Evolutionary conservation across 352 stramenopile genomes (phyloP), one percentile per base, ranked within the genome.

Genomic region (Pythium guiyangense): DNA sequence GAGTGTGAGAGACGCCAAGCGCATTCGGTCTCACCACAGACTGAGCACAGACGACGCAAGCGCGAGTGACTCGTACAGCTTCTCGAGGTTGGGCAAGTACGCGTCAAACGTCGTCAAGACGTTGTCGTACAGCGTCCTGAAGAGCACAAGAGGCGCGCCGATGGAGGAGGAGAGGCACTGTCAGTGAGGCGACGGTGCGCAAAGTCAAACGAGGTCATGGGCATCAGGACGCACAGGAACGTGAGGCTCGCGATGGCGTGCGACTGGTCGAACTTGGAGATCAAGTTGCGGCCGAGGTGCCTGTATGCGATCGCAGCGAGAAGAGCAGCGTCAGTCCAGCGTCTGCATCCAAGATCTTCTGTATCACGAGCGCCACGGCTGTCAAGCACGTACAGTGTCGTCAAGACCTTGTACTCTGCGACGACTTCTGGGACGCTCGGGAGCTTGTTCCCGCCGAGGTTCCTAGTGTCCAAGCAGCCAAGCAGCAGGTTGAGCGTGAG

Each of bases 361-460:
- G n/a, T n/a, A n/a, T n/a, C n/a, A n/a, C n/a, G n/a, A n/a, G n/a
- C n/a, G n/a, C n/a, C n/a, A n/a, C n/a, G n/a, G n/a, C n/a, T n/a
- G n/a, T n/a, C n/a, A 6, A 22, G 8, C 1, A 53, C 48, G 48
- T 53, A 53, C 48, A 53, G 29, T 43, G 48, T 43, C 18, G 3
- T 34, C 4, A 57, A 22, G 14, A 26, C 22, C 25, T 22, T 27
- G 51, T 42, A 11, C 6, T 57, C 20, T 4, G 14, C 11, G 17
- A 57, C n/a, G 10, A 27, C 35, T 11, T 29, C 40, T 10, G 51
- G 51, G 11, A 57, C 25, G 27, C 40, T 17, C 1, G 14, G 17
- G 12, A 57, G 37, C 4, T 48, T 34, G 26, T 57, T 57, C 25
- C 46, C 46, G 22, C 37, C 39, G 25, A 57, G 35, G 17, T 57